Conservation (phyloP, 129 eudicot species). For the Logfia minima region DNA sequence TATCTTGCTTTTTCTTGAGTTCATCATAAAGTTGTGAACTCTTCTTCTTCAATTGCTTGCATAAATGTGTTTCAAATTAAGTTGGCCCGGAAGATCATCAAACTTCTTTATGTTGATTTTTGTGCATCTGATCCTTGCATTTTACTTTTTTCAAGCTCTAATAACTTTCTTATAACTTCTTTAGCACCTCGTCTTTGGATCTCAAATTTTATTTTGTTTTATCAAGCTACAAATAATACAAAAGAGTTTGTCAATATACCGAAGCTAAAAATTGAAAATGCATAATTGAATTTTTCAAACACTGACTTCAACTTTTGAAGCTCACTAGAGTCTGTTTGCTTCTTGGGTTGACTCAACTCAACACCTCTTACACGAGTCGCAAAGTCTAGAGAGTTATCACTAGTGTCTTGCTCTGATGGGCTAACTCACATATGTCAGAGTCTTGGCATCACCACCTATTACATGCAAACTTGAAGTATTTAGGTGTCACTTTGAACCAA, state of each 20-base stretch:
- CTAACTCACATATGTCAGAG: constrained; percentile 46
- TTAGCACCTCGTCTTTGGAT: constrained; percentile 41
- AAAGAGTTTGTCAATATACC: background rate
- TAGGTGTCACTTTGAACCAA: background rate
- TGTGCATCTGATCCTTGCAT: constrained; percentile 42
- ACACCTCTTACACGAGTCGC: constrained; percentile 45
- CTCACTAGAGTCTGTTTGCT: constrained; percentile 39
- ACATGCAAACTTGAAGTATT: background rate
- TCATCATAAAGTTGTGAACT: constrained; percentile 37
- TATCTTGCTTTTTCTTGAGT: constrained; percentile 24
- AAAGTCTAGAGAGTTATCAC: constrained; percentile 43
- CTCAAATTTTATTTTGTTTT: constrained; percentile 38
- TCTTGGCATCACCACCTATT: constrained; percentile 46
- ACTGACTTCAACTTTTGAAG: constrained; percentile 46
- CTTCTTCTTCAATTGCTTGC: constrained; percentile 42
- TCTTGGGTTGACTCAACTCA: constrained; percentile 47
- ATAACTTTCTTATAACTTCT: constrained; percentile 39
- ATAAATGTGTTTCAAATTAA: constrained; percentile 31
- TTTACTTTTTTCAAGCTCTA: constrained; percentile 40
- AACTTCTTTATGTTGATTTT: constrained; percentile 50
- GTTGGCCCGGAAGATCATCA: constrained; percentile 37
- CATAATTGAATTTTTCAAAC: background rate
- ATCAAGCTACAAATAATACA: constrained; percentile 35
- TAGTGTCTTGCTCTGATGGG: constrained; percentile 41
- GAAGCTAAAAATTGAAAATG: background rate